A percentile compares a stretch with the other conserved stretches of the same genome.
These are phyloP conservation scores for Coemansia asiatica DNA, from an alignment of 192 early-diverging fungal genomes.

Conservation along the genomic window DNA sequence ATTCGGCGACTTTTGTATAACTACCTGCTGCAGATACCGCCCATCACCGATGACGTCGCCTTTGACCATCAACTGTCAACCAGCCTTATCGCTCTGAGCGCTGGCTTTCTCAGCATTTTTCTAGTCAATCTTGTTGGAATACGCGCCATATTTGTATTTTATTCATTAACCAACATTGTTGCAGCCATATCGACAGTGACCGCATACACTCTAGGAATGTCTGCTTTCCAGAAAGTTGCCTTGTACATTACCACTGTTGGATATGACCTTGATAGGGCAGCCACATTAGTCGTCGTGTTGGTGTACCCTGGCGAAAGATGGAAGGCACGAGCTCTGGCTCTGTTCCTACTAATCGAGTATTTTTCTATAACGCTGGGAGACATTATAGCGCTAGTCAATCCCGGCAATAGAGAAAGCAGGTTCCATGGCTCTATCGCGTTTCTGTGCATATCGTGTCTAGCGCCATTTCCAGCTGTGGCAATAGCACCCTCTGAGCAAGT, in stretches of 20 bases:
- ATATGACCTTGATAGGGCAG: slow-evolving; percentile 33
- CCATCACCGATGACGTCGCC: slow-evolving; percentile 26
- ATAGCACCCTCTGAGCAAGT: slow-evolving; percentile 28
- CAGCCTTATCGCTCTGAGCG: slow-evolving; percentile 21
- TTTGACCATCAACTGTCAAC: slow-evolving; percentile 38
- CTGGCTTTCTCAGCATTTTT: slow-evolving; percentile 32
- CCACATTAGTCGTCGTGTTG: slow-evolving; percentile 32
- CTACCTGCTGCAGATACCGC: slow-evolving; percentile 18
- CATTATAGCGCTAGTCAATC: slow-evolving; percentile 19
- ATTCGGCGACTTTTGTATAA: slow-evolving; percentile 29
- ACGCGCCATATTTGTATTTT: slow-evolving; percentile 24
- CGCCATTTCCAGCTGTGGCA: slow-evolving; percentile 26
- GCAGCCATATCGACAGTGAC: slow-evolving; percentile 29
- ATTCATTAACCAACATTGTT: slow-evolving; percentile 21
- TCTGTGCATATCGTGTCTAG: slow-evolving; percentile 21
- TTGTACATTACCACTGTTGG: slow-evolving; percentile 16
- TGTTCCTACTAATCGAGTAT: slow-evolving; percentile 30
- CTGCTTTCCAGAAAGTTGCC: slow-evolving; percentile 11
- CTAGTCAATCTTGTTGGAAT: slow-evolving; percentile 31
- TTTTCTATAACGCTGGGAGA: slow-evolving; percentile 38
- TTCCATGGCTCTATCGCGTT: slow-evolving; percentile 16
- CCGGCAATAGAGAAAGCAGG: slow-evolving; percentile 10
- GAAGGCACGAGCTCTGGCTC: slow-evolving; percentile 30
- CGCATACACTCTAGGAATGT: slow-evolving; percentile 14
- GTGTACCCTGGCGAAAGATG: slow-evolving; percentile 40